Percentiles rank a stretch among this genome's conserved stretches.
phyloP scores from a whole-genome alignment of 108 stramenopile species.

The Nannochloropsis salina region DNA sequence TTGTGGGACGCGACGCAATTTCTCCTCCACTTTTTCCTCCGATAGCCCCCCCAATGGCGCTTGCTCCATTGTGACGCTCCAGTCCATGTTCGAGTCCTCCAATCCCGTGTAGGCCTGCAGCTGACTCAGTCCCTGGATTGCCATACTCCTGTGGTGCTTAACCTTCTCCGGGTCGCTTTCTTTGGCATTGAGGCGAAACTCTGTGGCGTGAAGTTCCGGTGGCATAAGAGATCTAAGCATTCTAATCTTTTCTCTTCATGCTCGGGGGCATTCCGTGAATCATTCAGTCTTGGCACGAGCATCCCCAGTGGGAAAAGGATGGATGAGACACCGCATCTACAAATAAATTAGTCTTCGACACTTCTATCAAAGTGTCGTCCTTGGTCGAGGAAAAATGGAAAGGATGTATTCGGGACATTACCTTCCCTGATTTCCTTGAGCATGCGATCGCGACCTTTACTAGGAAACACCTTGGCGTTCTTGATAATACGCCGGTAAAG shows the following conservation, averaged over 20 bases:
- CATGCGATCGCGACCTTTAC: conserved; percentile 4
- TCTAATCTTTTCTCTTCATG: no score
- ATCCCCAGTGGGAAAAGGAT: no score
- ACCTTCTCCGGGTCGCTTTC: not conserved
- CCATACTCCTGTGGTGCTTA: not conserved
- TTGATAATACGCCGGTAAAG: not conserved
- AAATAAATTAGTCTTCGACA: no score
- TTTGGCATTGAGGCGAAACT: conserved; percentile 10
- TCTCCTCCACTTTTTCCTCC: conserved; percentile 15
- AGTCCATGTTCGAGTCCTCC: not conserved
- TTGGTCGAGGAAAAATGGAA: no score
- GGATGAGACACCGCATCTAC: no score
- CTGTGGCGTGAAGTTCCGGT: not conserved
- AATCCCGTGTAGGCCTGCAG: not conserved
- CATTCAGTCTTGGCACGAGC: no score
- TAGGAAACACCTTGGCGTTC: conserved; percentile 17
- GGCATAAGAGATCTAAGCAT: no score
- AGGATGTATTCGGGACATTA: not conserved
- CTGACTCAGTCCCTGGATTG: not conserved
- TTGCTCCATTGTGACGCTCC: not conserved
- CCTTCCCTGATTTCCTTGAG: conserved; percentile 7
- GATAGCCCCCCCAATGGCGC: conserved; percentile 14
- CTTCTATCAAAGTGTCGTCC: no score
- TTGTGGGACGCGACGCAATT: not conserved
- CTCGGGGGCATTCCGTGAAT: no score